Evolutionary conservation across 495 filamentous ascomycete species (phyloP).

Genomic region (Talaromyces trachyspermus): DNA sequence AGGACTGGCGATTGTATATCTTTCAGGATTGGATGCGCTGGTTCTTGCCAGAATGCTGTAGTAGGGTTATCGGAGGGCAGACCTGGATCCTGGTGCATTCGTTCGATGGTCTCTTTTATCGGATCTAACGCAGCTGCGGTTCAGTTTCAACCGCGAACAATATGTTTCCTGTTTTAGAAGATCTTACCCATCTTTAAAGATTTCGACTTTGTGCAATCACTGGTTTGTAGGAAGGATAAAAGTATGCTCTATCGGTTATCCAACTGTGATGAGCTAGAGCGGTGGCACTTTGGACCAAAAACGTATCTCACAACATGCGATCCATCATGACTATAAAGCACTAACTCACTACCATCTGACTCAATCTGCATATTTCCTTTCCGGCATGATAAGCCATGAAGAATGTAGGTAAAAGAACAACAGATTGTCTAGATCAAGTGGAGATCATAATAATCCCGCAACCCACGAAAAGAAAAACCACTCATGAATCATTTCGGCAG

Average conservation of each 20-base stretch:
- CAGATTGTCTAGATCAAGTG: background rate
- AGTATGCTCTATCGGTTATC: background rate
- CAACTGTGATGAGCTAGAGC: background rate
- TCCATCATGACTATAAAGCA: background rate
- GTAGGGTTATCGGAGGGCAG: constrained; percentile 43
- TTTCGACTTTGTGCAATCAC: background rate
- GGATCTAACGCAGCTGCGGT: background rate
- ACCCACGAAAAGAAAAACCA: background rate
- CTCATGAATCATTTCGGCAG: background rate
- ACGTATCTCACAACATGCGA: background rate
- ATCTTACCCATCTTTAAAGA: background rate
- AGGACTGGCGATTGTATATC: constrained; percentile 54
- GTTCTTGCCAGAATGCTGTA: constrained; percentile 66
- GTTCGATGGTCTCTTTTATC: constrained; percentile 18
- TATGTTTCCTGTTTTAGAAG: background rate
- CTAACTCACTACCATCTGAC: background rate
- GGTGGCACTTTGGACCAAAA: background rate
- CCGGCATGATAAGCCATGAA: background rate
- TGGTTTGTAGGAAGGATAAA: background rate
- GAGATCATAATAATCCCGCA: background rate
- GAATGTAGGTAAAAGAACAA: too few relatives aligned
- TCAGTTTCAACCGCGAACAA: background rate
- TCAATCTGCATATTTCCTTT: background rate
- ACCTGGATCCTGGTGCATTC: constrained; percentile 23
- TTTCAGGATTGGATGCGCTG: constrained; percentile 44